Evolutionary conservation across 2,329 filamentous ascomycete genomes (phyloP).

Genomic region (Dactylella cylindrospora): DNA sequence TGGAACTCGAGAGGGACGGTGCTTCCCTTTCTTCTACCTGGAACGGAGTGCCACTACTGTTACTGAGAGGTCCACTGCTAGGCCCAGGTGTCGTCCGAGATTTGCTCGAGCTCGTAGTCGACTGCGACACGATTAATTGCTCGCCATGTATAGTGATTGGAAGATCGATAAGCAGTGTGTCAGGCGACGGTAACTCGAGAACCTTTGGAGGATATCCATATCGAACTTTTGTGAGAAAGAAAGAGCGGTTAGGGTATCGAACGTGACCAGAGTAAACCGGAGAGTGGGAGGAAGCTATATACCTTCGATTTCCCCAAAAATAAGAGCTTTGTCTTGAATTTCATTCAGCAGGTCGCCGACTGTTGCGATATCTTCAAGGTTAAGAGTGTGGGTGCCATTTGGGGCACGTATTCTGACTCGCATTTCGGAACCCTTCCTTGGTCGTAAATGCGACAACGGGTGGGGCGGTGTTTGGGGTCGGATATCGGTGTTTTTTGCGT

Average conservation of each 20-base stretch:
- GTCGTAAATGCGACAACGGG: too few species aligned
- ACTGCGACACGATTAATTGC: slow-evolving; percentile 62
- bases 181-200: slow-evolving; percentile 59
- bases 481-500: slow-evolving; percentile 21
- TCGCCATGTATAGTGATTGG: slow-evolving; percentile 67
- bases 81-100: slow-evolving; percentile 25
- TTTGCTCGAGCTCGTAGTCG: slow-evolving; percentile 6
- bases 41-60: slow-evolving; percentile 40
- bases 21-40: slow-evolving; percentile 39
- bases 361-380: slow-evolving; percentile 68
- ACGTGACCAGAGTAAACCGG: neutral
- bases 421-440: slow-evolving; percentile 61
- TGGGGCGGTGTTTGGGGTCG: slow-evolving; percentile 15
- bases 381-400: slow-evolving; percentile 69
- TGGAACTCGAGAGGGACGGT: slow-evolving; percentile 23
- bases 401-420: slow-evolving; percentile 75
- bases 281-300: neutral
- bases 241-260: neutral
- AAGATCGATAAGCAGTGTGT: slow-evolving; percentile 59
- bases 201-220: slow-evolving; percentile 78
- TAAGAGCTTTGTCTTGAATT: slow-evolving; percentile 65
- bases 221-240: slow-evolving; percentile 60
- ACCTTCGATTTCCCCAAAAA: slow-evolving; percentile 62
- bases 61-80: slow-evolving; percentile 42
- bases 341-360: slow-evolving; percentile 63